Percentiles rank a stretch among this genome's conserved stretches.
Evolutionary conservation across 441 rosid genomes (phyloP).

Genomic region (Adansonia grandidieri): DNA sequence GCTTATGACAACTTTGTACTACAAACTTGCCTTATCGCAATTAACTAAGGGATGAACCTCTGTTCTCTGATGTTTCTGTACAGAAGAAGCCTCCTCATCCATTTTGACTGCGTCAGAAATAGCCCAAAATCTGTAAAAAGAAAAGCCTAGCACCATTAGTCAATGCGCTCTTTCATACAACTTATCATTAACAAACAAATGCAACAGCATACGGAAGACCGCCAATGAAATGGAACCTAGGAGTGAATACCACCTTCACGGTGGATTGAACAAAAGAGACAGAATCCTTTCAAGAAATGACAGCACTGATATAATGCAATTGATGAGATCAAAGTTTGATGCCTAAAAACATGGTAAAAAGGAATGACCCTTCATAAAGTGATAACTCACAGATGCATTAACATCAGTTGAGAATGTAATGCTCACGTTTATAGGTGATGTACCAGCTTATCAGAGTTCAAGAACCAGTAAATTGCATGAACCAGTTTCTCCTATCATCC

Average conservation of each 20-base stretch:
- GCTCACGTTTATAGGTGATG: not conserved
- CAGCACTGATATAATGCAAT: constrained; percentile 9
- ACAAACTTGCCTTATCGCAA: constrained; percentile 71
- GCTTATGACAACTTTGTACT: not conserved
- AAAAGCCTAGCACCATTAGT: constrained; percentile 21
- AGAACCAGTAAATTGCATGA: not conserved
- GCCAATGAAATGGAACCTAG: constrained; percentile 8
- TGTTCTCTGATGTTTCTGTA: constrained; percentile 40
- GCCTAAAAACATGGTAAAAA: not conserved
- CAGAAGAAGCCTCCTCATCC: constrained; percentile 40
- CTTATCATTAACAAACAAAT: not conserved
- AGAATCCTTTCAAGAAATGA: not conserved
- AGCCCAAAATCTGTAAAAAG: constrained; percentile 57
- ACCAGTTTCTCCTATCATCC: constrained; percentile 1
- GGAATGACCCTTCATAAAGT: not conserved
- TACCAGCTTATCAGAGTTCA: not conserved
- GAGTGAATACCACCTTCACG: constrained; percentile 12
- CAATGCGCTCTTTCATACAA: constrained; percentile 9
- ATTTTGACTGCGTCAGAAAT: constrained; percentile 47
- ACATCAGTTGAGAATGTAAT: not conserved
- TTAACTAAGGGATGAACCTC: constrained; percentile 54
- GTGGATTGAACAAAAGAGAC: not conserved
- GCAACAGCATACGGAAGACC: constrained; percentile 1
- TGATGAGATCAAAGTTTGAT: not conserved
- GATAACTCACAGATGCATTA: not conserved